Evolutionary conservation across 2,329 filamentous ascomycete genomes (phyloP).

Genomic region (Hypoxylon rubiginosum): DNA sequence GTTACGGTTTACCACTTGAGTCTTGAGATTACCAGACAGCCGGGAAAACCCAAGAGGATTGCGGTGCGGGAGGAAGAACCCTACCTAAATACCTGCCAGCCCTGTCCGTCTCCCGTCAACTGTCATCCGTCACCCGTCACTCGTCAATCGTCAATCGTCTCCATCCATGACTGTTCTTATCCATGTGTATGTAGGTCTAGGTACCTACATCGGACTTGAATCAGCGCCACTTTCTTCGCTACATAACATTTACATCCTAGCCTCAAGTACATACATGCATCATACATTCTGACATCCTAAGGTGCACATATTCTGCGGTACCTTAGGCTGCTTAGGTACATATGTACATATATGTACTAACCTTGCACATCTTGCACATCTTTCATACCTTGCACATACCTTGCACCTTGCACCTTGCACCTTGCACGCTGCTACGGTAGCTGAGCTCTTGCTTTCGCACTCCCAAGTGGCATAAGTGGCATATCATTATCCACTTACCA

Average conservation of each 20-base stretch:
- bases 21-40: not conserved
- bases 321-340: too few species aligned
- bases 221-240: not conserved
- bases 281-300: too few species aligned
- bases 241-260: too few species aligned
- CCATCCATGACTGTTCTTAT: not conserved
- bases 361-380: not conserved
- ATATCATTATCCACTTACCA: slow-evolving; percentile 3
- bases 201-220: not conserved
- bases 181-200: not conserved
- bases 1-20: too few species aligned
- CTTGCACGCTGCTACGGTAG: not conserved
- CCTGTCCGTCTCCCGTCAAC: not conserved
- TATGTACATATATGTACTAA: too few species aligned
- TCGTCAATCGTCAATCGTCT: not conserved
- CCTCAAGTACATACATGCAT: too few species aligned
- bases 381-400: not conserved
- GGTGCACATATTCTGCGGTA: too few species aligned
- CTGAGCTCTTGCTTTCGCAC: slow-evolving; percentile 22
- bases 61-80: not conserved
- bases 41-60: slow-evolving; percentile 1
- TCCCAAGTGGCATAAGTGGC: too few species aligned
- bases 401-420: not conserved
- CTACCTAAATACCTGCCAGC: not conserved
- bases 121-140: not conserved